Base-by-base conservation (phyloP, 2,329 filamentous ascomycete genomes). In the Nigrograna mackinnonii region DNA sequence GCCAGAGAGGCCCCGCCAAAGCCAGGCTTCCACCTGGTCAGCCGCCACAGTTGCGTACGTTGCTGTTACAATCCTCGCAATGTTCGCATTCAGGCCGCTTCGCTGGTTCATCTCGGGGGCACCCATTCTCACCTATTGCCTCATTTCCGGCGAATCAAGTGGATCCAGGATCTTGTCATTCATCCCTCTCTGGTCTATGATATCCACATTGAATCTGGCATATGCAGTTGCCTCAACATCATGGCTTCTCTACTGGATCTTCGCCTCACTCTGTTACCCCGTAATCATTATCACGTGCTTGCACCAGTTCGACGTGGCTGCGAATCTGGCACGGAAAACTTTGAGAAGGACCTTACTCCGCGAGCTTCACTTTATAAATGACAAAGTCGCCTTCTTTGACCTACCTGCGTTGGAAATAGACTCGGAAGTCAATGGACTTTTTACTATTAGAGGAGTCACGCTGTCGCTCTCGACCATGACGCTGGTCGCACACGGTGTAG, bases 331-430 rank as follows among this genome's bases (percentile, higher is more conserved):
- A 11, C 59, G 73, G 22, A 62, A 60, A 21, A 54, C 46, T 6
- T 58, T 75, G 5, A 46, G 63, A 35, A 64, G 62, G 14, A 58
- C 54, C 17, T 54, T 78, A 7, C 59, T 73, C 20, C 56, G 70
- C 34, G 62, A 73, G 26, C 50, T 77, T 17, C 74, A 78, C 43
- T 79, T 79, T 50, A 74, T 76, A 46, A 71, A 73, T 35, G 77
- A 80, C 44, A 74, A 73, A 44, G 67, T 80, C 41, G 75, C 74
- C 3, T 61, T 76, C 39, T 76, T 77, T 47, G 67, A 75, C 37
- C 53, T 77, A 5, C 76, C 78, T 0, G 77, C 76, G 2, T 55
- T 80, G 39, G 77, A 80, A 50, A 79, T 80, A 32, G 78, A 80
- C 49, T 77, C 72, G 0, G 74, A 78, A 19, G 74, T 79, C 12